Conservation (phyloP, 2,329 filamentous ascomycete species). For the Sporothrix schenckii region DNA sequence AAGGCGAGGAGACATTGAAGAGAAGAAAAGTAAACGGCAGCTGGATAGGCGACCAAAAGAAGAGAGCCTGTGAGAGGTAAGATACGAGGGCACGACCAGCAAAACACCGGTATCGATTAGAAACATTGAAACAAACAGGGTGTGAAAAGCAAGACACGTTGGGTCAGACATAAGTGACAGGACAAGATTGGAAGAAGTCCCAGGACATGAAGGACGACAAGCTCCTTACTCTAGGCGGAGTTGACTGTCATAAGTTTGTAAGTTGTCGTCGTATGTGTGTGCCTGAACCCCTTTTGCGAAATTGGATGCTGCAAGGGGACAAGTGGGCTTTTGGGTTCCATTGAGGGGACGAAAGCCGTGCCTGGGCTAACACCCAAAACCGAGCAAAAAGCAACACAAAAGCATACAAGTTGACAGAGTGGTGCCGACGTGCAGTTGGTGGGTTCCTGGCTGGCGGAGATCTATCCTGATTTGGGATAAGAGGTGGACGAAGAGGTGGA, state of each 20-base stretch:
- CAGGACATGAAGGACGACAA: neutral
- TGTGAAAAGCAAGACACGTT: neutral
- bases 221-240: neutral
- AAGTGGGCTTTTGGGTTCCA: slow-evolving; percentile 1
- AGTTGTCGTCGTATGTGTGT: neutral
- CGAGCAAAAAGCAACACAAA: neutral
- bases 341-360: neutral
- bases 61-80: neutral
- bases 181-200: neutral
- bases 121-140: slow-evolving; percentile 2
- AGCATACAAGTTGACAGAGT: too few species aligned
- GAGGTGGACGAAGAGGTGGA: neutral
- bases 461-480: slow-evolving; percentile 10
- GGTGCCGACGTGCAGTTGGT: neutral
- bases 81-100: neutral
- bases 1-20: neutral
- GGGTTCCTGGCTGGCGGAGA: slow-evolving; percentile 11
- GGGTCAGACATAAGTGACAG: slow-evolving; percentile 2
- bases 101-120: too few species aligned
- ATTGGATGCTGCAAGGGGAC: slow-evolving; percentile 27
- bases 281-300: slow-evolving; percentile 25
- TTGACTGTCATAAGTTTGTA: neutral
- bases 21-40: neutral
- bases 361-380: slow-evolving; percentile 10
- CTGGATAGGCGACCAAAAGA: neutral